phyloP scores from a whole-genome alignment of 768 basidiomycete species.

The Cantharellus cinnabarinus region DNA sequence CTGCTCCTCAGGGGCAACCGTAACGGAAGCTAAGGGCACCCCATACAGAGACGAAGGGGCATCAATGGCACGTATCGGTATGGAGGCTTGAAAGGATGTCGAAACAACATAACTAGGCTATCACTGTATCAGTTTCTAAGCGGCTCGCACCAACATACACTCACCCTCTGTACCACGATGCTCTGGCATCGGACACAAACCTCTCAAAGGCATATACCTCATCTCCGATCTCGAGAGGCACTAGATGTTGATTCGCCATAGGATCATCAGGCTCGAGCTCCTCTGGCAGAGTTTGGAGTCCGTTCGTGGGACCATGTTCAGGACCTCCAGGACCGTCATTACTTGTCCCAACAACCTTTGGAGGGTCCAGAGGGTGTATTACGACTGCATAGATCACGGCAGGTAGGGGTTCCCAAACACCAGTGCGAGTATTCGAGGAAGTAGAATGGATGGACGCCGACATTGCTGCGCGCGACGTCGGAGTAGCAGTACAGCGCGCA shows the following conservation, averaged over 20 bases:
- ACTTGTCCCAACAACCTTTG: neutral
- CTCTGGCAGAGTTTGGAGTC: conserved; percentile 21
- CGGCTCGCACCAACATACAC: conserved; percentile 15
- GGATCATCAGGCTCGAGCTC: conserved; percentile 3
- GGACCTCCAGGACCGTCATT: neutral
- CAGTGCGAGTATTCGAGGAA: neutral
- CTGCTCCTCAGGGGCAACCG: conserved; percentile 12
- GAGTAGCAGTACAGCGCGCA: too few species aligned
- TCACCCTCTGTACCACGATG: conserved; percentile 90
- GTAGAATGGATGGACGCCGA: neutral
- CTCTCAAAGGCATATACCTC: conserved; percentile 95
- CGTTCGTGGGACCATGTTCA: conserved; percentile 14
- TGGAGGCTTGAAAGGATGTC: conserved; percentile 44
- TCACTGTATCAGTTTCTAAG: neutral
- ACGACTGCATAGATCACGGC: conserved; percentile 83
- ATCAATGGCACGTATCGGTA: conserved; percentile 37
- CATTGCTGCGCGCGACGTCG: neutral
- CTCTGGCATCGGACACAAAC: conserved; percentile 44
- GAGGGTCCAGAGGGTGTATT: conserved; percentile 56
- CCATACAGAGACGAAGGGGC: conserved; percentile 30
- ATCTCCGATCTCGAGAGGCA: conserved; percentile 82
- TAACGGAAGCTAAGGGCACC: neutral
- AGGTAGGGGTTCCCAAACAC: conserved; percentile 40
- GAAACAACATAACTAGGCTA: conserved; percentile 60
- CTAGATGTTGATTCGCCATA: conserved; percentile 19